These are phyloP conservation scores for Nemania diffusa DNA, from an alignment of 2,329 filamentous ascomycete species.

Conservation along the genomic window DNA sequence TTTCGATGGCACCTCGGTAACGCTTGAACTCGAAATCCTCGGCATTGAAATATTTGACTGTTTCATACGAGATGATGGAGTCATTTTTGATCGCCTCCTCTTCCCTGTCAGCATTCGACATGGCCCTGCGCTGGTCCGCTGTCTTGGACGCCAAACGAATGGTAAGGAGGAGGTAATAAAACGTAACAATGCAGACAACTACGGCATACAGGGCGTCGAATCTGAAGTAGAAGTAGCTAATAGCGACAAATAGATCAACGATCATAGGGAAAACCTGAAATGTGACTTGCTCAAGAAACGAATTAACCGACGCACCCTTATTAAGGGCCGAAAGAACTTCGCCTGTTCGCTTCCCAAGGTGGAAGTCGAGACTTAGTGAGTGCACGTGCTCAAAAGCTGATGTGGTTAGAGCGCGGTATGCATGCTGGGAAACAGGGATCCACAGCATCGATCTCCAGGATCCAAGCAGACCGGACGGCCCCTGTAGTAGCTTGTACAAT, in stretches of 20 bases:
- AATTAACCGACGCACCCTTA: conserved; percentile 96
- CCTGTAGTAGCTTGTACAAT: conserved; percentile 82
- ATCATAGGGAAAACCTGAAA: conserved; percentile 97
- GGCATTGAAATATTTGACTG: conserved; percentile 90
- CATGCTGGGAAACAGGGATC: conserved; percentile 98
- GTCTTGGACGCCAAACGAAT: conserved; percentile 95
- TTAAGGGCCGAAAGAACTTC: conserved; percentile 95
- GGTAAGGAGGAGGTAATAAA: conserved; percentile 96
- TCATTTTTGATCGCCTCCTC: conserved; percentile 99
- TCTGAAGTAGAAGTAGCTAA: conserved; percentile 79
- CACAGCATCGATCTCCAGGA: conserved; percentile 85
- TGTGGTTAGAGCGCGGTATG: conserved; percentile 91
- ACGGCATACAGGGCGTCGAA: conserved; percentile 93
- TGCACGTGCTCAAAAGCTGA: conserved; percentile 98
- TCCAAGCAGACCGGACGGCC: conserved; percentile 86
- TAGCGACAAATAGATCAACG: conserved; percentile 85
- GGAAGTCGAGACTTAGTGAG: conserved; percentile 92
- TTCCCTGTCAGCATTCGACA: conserved; percentile 94
- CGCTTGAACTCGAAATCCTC: conserved; percentile 81
- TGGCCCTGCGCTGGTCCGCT: conserved; percentile 88
- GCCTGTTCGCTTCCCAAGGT: conserved; percentile 94
- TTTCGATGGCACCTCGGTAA: conserved; percentile 75
- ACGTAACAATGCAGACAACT: conserved; percentile 88
- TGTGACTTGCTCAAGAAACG: conserved; percentile 94
- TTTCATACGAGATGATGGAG: conserved; percentile 98